Percentiles rank a stretch among this genome's conserved stretches.
Conservation (phyloP, 192 early-diverging fungal genomes). For the Backusella macrospora region DNA sequence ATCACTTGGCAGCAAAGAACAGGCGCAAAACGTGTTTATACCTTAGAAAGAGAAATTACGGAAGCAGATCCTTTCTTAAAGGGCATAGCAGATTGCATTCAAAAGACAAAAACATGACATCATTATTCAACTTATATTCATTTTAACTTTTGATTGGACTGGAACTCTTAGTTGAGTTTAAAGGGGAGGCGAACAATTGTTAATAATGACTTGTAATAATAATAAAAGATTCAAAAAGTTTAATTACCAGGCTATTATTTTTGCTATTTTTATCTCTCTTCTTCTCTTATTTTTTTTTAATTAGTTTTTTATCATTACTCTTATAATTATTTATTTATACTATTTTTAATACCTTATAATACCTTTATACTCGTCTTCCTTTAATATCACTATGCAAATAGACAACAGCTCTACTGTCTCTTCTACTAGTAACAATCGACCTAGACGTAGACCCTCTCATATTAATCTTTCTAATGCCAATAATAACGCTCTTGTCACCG, state of each 20-base stretch:
- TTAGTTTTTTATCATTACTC: background rate
- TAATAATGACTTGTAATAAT: background rate
- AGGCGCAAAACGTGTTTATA: conserved; percentile 22
- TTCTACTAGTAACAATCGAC: conserved; percentile 11
- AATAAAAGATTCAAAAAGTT: background rate
- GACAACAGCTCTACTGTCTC: conserved; percentile 1
- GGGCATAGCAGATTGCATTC: conserved; percentile 24
- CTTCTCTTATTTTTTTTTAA: background rate
- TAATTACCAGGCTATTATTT: conserved; percentile 9
- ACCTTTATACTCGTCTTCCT: background rate
- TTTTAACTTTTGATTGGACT: conserved; percentile 9
- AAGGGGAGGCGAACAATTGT: conserved; percentile 5
- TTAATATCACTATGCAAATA: conserved; percentile 23
- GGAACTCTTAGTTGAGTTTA: background rate
- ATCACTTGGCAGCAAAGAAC: conserved; percentile 26
- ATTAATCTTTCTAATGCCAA: conserved; percentile 27
- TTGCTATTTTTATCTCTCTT: background rate
- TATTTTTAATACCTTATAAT: conserved; percentile 11
- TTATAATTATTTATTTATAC: background rate
- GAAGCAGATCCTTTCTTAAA: conserved; percentile 36
- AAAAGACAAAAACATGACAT: conserved; percentile 18
- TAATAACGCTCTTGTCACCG: conserved; percentile 15
- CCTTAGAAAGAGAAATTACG: conserved; percentile 30
- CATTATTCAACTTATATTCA: conserved; percentile 7
- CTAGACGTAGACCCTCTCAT: conserved; percentile 39